These are phyloP conservation scores for Sporothrix luriei DNA, from an alignment of 2,329 filamentous ascomycete species.

Conservation along the genomic window DNA sequence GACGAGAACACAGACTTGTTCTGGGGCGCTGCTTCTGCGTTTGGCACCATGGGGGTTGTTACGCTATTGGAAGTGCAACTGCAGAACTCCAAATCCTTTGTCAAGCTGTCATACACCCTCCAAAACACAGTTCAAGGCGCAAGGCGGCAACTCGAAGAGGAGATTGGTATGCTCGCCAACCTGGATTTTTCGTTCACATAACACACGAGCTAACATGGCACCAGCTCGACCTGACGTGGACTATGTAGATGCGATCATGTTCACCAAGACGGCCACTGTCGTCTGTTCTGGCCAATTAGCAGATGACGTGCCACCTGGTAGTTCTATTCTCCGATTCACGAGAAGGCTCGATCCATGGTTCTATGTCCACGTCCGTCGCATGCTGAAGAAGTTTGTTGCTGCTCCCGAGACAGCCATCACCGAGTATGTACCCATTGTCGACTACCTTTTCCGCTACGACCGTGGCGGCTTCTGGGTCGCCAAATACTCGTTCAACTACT, in stretches of 20 bases:
- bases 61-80: conserved; percentile 63
- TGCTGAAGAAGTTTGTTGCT: conserved; percentile 40
- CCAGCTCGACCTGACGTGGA: conserved; percentile 45
- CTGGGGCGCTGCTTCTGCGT: conserved; percentile 59
- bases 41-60: conserved; percentile 63
- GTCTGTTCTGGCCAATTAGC: conserved; percentile 63
- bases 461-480: conserved; percentile 71
- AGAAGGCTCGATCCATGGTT: conserved; percentile 69
- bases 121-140: conserved; percentile 49
- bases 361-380: conserved; percentile 65
- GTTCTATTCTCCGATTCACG: conserved; percentile 54
- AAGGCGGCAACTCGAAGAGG: conserved; percentile 46
- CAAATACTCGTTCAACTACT: conserved; percentile 64
- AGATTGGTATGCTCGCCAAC: conserved; percentile 29
- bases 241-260: conserved; percentile 72
- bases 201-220: background rate
- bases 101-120: conserved; percentile 59
- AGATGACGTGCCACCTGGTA: conserved; percentile 48
- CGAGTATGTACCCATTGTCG: conserved; percentile 61
- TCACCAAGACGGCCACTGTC: conserved; percentile 56
- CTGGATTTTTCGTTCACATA: background rate
- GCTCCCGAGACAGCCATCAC: conserved; percentile 34
- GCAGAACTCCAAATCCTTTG: conserved; percentile 55
- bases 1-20: conserved; percentile 58
- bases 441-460: conserved; percentile 73